Evolutionary conservation across 2,329 filamentous ascomycete genomes (phyloP), one percentile per base, ranked within the genome.

Genomic region (Aplosporella prunicola): DNA sequence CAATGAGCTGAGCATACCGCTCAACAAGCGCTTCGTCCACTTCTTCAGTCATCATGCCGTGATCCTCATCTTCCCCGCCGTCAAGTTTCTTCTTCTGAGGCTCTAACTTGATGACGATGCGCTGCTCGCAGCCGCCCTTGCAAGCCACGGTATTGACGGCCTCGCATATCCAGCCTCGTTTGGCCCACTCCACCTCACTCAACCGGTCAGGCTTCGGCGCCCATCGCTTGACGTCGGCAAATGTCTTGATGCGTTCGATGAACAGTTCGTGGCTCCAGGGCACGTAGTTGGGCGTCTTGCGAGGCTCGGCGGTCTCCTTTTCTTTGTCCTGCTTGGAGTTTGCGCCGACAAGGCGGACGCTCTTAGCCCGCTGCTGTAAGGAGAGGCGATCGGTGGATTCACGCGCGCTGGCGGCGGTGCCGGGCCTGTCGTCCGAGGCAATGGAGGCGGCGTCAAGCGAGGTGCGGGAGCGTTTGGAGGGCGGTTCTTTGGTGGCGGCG

Each of bases 141-240:
- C 91, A 98, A 13, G 78, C 76, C 11, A 96, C 85, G 4, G 82
- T 82, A 60, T 93, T 87, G 53, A 54, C 58, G 1, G 45, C 48
- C 30, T 82, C 77, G 51, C 89, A 95, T 4, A 80, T 71, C 89
- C 91, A 98, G 1, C 89, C 89, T 41, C 83, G 69, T 66, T 89
- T 94, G 1, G 88, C 88, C 91, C 91, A 98, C 57, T 87, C 82
- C 6, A 95, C 78, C 61, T 96, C 91, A 53, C 78, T 86, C 49
- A 96, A 79, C 22, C 69, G 71, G 35, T 88, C 76, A 0, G 91
- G 88, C 57, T 96, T 96, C 0, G 85, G 82, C n/a, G 83, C 82
- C 89, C 89, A 98, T 55, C 82, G 76, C 37, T 86, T 91, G 32
- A 96, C 78, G 47, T 89, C 86, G 53, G 89, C 82, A 55, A 93